Conservation (phyloP, 306 rosid genomes). For the Glycine tomentella region DNA sequence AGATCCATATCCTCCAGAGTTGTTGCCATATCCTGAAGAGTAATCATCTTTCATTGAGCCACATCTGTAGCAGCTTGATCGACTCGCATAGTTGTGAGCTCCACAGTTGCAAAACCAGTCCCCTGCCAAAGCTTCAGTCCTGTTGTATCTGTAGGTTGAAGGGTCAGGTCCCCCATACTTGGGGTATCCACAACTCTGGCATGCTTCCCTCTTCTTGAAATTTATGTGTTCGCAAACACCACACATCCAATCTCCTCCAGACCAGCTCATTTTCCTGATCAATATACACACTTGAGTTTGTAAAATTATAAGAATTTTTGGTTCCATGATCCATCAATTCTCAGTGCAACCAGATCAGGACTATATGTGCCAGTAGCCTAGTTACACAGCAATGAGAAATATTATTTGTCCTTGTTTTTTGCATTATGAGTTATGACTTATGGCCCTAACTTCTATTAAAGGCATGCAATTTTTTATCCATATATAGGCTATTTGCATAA, state of each 20-base stretch:
- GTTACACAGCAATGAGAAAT: slow-evolving; percentile 32
- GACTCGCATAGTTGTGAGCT: slow-evolving; percentile 93
- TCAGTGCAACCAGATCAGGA: background rate
- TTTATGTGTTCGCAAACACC: slow-evolving; percentile 88
- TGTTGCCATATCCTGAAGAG: slow-evolving; percentile 54
- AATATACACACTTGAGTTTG: background rate
- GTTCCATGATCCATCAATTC: slow-evolving; percentile 5
- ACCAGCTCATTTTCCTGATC: slow-evolving; percentile 82
- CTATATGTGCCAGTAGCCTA: slow-evolving; percentile 29
- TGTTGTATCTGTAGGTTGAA: slow-evolving; percentile 65
- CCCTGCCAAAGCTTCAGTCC: slow-evolving; percentile 85
- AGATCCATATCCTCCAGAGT: slow-evolving; percentile 63
- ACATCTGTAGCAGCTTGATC: slow-evolving; percentile 79
- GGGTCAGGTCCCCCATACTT: slow-evolving; percentile 93
- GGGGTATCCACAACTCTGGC: slow-evolving; percentile 89
- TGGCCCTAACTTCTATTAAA: slow-evolving; percentile 19
- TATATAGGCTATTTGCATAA: slow-evolving; percentile 30
- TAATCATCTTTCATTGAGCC: slow-evolving; percentile 67
- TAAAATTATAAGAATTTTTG: slow-evolving; percentile 28
- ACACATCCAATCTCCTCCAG: slow-evolving; percentile 98
- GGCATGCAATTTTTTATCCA: slow-evolving; percentile 37
- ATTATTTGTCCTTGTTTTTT: slow-evolving; percentile 28
- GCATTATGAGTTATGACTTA: background rate
- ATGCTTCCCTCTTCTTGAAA: slow-evolving; percentile 85
- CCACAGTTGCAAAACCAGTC: slow-evolving; percentile 97